Evolutionary conservation across 1,139 yeast genomes (phyloP).

Genomic region (Yamadazyma membranifaciens): DNA sequence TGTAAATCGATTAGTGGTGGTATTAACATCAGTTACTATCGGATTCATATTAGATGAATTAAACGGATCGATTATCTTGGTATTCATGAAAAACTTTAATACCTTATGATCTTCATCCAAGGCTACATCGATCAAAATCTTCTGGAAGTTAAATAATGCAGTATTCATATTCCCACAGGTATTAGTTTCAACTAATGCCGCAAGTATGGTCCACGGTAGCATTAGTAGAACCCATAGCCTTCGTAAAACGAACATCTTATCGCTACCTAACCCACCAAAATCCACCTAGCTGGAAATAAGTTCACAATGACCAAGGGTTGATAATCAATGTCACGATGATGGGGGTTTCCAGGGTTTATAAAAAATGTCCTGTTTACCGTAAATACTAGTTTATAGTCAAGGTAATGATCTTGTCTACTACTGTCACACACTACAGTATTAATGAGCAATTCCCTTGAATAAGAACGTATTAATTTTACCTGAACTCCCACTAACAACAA

Average conservation of each 20-base stretch:
- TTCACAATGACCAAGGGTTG: too few species aligned
- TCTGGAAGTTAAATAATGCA: constrained; percentile 19
- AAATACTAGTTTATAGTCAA: too few species aligned
- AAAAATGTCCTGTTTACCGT: too few species aligned
- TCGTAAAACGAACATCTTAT: neutral
- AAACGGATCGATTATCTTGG: constrained; percentile 62
- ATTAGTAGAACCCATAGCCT: constrained; percentile 6
- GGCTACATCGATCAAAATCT: constrained; percentile 42
- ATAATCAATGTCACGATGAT: too few species aligned
- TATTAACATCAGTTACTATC: constrained; percentile 41
- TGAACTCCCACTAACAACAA: too few species aligned
- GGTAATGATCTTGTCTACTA: too few species aligned
- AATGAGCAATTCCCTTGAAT: too few species aligned
- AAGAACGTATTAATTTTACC: too few species aligned
- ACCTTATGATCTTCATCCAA: constrained; percentile 31
- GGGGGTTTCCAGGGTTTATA: too few species aligned
- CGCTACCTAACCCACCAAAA: neutral
- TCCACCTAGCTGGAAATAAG: too few species aligned
- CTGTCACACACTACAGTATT: too few species aligned
- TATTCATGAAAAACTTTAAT: constrained; percentile 38
- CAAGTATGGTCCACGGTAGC: constrained; percentile 8
- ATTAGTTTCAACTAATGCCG: constrained; percentile 22
- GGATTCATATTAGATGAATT: constrained; percentile 46
- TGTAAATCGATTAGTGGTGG: constrained; percentile 44
- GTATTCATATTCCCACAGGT: constrained; percentile 13